Base-by-base conservation (phyloP, 768 basidiomycete species). In the Sporobolomyces roseus region DNA sequence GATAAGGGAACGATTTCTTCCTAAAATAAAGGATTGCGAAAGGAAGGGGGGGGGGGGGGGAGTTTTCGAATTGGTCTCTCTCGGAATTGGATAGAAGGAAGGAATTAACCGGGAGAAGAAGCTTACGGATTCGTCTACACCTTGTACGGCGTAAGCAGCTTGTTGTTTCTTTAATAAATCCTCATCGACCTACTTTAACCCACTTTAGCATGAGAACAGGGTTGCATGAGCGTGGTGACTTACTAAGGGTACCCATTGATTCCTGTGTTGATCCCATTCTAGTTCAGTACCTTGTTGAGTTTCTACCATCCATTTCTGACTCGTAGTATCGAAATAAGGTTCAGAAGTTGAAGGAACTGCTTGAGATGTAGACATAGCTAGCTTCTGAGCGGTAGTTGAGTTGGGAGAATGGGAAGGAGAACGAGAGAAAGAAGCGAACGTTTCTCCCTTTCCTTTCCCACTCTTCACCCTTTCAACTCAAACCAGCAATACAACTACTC, bases 161-260 rank as follows among this genome's bases (percentile, higher is more conserved):
- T 98, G 96, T 78, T 99, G 94, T 29, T 86, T 87, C 77, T 86
- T 87, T 65, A 94, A 73, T 17, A 90, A 81, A 61, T 93, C 91
- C 70, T 94, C 91, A 72, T 92, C 90, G 38, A 94, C 82, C 93
- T 94, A 75, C n/a, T n/a, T n/a, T n/a, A n/a, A n/a, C n/a, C n/a
- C n/a, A n/a, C n/a, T n/a, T n/a, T n/a, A n/a, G n/a, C n/a, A n/a
- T n/a, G n/a, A n/a, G n/a, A n/a, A n/a, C n/a, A n/a, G n/a, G n/a
- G n/a, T n/a, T n/a, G n/a, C n/a, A n/a, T n/a, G n/a, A n/a, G n/a
- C n/a, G n/a, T 38, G 2, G 21, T 35, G 16, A 66, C 69, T 27
- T 25, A 97, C 93, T 77, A 93, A 78, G 48, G 89, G 87, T 30
- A 92, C 79, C 94, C 94, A 98, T 35, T 81, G 81, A 17, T 85